Evolutionary conservation across 1,284 basidiomycete genomes (phyloP), one percentile per base, ranked within the genome.

Genomic region (Moesziomyces sp.): DNA sequence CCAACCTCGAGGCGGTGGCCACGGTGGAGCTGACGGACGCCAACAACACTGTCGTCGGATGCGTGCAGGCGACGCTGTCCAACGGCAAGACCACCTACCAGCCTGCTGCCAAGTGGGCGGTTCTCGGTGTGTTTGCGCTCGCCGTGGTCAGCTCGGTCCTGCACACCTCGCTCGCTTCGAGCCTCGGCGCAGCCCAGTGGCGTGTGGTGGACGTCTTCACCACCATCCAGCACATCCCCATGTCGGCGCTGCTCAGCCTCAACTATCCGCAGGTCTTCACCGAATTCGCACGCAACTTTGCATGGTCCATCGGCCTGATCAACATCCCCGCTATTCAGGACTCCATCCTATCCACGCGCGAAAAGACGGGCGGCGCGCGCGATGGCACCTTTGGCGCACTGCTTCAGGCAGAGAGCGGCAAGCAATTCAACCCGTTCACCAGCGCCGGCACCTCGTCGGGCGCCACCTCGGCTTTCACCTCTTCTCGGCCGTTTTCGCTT

Each of bases 1-100:
- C 96, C 10, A 92, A 98, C 84, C 87, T 98, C 16, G 94, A 98
- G 84, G 94, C 92, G 1, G 93, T 90, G 74, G 94, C 90, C 0
- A 92, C 93, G 70, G 86, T 99, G 53, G 89, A 90, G 10, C 88
- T 98, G 24, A 88, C 87, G 0, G 89, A 93, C 68, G 87, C 89
- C 42, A 86, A 86, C 49, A 91, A 91, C 1, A 89, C 89, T 47
- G 87, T 92, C 63, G 92, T 91, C 47, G 93, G 93, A 0, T 99
- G 95, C 78, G 88, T 98, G 4, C 93, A 96, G 84, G 89, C 93
- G 9, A 96, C 94, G 0, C 86, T 98, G 5, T 90, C 92, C 21
- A 99, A 98, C 82, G 94, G 95, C 11, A 91, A 91, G 89, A 92
- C 93, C 1, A 89, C 90, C 0, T 89, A 89, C 62, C 91, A 93